Conservation (phyloP, 805 yeast genomes). For the Blastobotrys peoriensis region DNA sequence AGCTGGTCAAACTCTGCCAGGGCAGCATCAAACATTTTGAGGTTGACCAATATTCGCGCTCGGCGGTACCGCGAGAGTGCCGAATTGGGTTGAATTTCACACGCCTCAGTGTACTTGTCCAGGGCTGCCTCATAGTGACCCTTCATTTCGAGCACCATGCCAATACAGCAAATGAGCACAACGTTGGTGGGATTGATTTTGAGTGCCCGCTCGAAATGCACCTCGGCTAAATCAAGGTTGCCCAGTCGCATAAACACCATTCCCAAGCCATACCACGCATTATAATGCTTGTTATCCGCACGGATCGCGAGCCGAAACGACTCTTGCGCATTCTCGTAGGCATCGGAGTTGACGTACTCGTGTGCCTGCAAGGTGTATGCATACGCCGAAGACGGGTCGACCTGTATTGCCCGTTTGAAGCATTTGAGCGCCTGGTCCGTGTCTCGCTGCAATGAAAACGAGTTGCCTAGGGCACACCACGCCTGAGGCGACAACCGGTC, state of each 20-base stretch:
- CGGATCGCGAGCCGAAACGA: conserved; percentile 74
- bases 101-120: conserved; percentile 75
- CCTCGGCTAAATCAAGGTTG: conserved; percentile 73
- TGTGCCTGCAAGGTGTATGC: conserved; percentile 94
- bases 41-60: conserved; percentile 70
- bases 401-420: conserved; percentile 68
- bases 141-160: conserved; percentile 81
- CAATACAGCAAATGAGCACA: conserved; percentile 85
- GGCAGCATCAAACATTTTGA: conserved; percentile 69
- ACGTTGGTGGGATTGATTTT: conserved; percentile 86
- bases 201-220: conserved; percentile 80
- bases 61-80: conserved; percentile 84
- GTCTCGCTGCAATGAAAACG: conserved; percentile 75
- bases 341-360: conserved; percentile 81
- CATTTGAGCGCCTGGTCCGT: conserved; percentile 87
- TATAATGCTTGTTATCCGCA: conserved; percentile 77
- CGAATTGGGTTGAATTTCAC: conserved; percentile 74
- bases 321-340: conserved; percentile 81
- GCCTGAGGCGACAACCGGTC: conserved; percentile 68
- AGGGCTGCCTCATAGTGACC: conserved; percentile 67
- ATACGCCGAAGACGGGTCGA: conserved; percentile 69
- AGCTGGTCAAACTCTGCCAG: conserved; percentile 67
- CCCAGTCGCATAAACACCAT: conserved; percentile 88
- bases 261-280: conserved; percentile 93
- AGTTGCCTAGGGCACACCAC: conserved; percentile 89